A percentile compares a stretch with the other conserved stretches of the same genome.
Conservation (phyloP, 148 eudicot genomes). For the Spergularia bocconei region DNA sequence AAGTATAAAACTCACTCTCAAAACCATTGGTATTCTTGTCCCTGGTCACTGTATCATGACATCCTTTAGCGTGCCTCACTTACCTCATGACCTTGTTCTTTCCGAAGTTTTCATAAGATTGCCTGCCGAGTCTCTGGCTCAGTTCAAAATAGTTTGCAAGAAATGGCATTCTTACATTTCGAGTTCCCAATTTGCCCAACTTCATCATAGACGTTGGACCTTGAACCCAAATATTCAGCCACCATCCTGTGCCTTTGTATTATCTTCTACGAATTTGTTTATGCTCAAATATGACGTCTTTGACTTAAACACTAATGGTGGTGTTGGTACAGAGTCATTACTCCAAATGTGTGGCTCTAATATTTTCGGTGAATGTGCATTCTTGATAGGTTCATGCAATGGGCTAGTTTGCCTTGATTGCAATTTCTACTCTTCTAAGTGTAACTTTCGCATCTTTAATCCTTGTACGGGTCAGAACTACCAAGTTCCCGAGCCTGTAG, state of each 20-base stretch:
- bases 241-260: constrained; percentile 15
- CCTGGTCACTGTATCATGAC: too few species aligned
- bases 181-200: constrained; percentile 15
- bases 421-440: background rate
- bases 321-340: constrained; percentile 12
- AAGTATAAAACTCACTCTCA: too few species aligned
- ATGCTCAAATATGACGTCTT: constrained; percentile 27
- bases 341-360: constrained; percentile 8
- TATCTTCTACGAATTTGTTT: constrained; percentile 19
- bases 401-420: constrained; percentile 28
- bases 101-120: background rate
- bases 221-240: constrained; percentile 24
- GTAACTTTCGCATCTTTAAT: constrained; percentile 18
- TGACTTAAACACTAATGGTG: constrained; percentile 15
- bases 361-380: constrained; percentile 18
- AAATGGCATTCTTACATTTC: constrained; percentile 11
- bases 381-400: constrained; percentile 28
- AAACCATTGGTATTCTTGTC: too few species aligned
- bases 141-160: background rate
- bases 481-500: constrained; percentile 16
- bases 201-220: constrained; percentile 12
- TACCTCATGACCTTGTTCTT: too few species aligned
- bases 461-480: constrained; percentile 11
- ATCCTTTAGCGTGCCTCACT: too few species aligned
- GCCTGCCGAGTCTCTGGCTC: constrained; percentile 1